These are phyloP conservation scores for Cucurbita ficifolia DNA, from an alignment of 306 rosid genomes.

Conservation along the genomic window DNA sequence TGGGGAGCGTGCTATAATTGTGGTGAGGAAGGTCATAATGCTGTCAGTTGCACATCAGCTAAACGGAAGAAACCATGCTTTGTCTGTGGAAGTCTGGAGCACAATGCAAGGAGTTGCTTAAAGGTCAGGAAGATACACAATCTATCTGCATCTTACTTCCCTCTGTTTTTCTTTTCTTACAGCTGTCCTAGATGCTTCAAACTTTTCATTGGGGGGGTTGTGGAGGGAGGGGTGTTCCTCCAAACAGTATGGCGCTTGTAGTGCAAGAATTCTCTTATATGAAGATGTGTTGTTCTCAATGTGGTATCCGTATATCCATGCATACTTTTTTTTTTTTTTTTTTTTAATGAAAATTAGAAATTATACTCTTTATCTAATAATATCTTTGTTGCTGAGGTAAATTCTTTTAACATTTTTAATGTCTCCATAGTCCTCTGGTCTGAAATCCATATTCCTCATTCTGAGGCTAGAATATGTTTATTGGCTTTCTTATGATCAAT, in stretches of 20 bases:
- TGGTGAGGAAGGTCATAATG: conserved; percentile 85
- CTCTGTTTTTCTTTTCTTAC: neutral
- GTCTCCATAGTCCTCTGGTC: neutral
- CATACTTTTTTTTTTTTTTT: neutral
- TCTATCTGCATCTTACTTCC: neutral
- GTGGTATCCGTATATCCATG: neutral
- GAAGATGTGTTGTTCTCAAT: neutral
- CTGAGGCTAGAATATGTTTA: neutral
- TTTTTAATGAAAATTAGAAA: neutral
- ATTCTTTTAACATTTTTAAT: neutral
- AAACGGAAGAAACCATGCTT: conserved; percentile 73
- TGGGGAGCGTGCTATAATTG: conserved; percentile 89
- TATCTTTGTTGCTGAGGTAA: neutral
- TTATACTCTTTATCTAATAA: neutral
- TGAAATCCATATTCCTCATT: neutral
- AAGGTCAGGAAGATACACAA: conserved; percentile 30
- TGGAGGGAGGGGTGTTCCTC: too few relatives aligned
- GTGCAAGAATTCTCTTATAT: neutral
- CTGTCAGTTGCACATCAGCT: conserved; percentile 50
- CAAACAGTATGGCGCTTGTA: too few relatives aligned
- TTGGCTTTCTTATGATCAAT: neutral
- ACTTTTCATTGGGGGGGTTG: neutral
- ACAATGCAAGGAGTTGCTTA: conserved; percentile 49
- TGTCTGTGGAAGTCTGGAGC: conserved; percentile 84
- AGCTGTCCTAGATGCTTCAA: neutral